Base-by-base conservation (phyloP, 1,284 basidiomycete species). In the Puccinia triticina region DNA sequence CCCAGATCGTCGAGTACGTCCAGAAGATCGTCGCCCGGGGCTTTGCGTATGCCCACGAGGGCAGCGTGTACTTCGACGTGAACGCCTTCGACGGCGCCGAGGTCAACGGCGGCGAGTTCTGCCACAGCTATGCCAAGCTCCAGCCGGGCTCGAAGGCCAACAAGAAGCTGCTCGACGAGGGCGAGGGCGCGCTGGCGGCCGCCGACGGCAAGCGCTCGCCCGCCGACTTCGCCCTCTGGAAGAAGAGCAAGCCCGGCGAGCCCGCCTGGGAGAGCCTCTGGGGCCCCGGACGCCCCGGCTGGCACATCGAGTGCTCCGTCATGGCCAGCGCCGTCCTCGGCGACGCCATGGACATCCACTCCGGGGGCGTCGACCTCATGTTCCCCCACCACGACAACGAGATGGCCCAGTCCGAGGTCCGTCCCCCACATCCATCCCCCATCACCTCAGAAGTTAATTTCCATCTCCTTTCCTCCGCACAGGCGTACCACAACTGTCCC, bases 361-460 rank as follows among this genome's bases (percentile, higher is more conserved):
- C 95, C 8, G 97, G 97, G 71, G 97, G 97, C 18, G 92, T 95
- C 73, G 97, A 99, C 88, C 90, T 99, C 83, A 94, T 95, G 74
- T 99, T 99, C 89, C 97, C 97, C 4, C 97, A 99, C 88, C 97
- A 99, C 87, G 97, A 99, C 87, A 99, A 99, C 87, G 97, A 99
- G 89, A 91, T 99, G 85, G 97, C 97, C 7, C 97, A 99, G 88
- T 92, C 93, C 73, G 97, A 99, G 91, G 95, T 93, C 72, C 78
- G 87, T 83, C 14, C n/a, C n/a, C n/a, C n/a, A n/a, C n/a, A n/a
- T n/a, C n/a, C n/a, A n/a, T n/a, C n/a, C n/a, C n/a, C n/a, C n/a
- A n/a, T n/a, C n/a, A n/a, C n/a, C n/a, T n/a, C n/a, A n/a, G n/a
- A n/a, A n/a, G n/a, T 37, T 57, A 26, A 29, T 14, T 23, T 37